A percentile compares a stretch with the other conserved stretches of the same genome.
These are phyloP conservation scores for Wallacemonas rigidus DNA, from an alignment of 208 protist genomes.

Conservation along the genomic window DNA sequence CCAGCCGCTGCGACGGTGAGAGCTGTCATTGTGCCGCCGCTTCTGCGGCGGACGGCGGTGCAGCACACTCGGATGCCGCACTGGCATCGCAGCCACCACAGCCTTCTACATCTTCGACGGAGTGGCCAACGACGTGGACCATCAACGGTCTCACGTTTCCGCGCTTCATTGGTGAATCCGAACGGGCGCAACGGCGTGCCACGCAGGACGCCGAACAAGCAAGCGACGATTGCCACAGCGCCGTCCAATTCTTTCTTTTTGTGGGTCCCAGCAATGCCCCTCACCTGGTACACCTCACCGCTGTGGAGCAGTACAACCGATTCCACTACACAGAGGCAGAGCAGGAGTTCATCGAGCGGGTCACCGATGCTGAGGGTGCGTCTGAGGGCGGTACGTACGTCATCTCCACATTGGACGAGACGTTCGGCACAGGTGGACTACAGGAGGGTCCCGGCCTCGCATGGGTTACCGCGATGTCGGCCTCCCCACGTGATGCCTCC, in stretches of 20 bases:
- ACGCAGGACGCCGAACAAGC: not conserved
- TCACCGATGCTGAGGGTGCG: slow-evolving; percentile 23
- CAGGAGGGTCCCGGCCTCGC: not conserved
- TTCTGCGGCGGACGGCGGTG: too few relatives aligned
- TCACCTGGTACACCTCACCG: slow-evolving; percentile 59
- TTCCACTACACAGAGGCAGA: slow-evolving; percentile 59
- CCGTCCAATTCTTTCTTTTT: slow-evolving; percentile 74
- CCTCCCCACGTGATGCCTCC: not conserved
- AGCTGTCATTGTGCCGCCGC: not conserved
- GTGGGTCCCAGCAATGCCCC: slow-evolving; percentile 45
- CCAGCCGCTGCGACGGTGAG: not conserved
- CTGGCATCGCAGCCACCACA: too few relatives aligned
- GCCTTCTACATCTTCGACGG: not conserved
- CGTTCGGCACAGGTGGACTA: slow-evolving; percentile 25
- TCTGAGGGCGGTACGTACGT: not conserved
- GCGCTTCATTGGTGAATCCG: slow-evolving; percentile 17
- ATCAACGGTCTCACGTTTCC: slow-evolving; percentile 73
- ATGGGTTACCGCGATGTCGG: not conserved
- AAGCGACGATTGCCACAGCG: not conserved
- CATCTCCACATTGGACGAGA: slow-evolving; percentile 58
- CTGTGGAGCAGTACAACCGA: slow-evolving; percentile 70
- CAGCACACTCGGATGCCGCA: too few relatives aligned
- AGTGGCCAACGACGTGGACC: slow-evolving; percentile 34
- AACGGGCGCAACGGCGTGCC: not conserved
- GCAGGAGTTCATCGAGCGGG: slow-evolving; percentile 42